Evolutionary conservation across 2,329 filamentous ascomycete genomes (phyloP).

Genomic region (Talaromyces sp.): DNA sequence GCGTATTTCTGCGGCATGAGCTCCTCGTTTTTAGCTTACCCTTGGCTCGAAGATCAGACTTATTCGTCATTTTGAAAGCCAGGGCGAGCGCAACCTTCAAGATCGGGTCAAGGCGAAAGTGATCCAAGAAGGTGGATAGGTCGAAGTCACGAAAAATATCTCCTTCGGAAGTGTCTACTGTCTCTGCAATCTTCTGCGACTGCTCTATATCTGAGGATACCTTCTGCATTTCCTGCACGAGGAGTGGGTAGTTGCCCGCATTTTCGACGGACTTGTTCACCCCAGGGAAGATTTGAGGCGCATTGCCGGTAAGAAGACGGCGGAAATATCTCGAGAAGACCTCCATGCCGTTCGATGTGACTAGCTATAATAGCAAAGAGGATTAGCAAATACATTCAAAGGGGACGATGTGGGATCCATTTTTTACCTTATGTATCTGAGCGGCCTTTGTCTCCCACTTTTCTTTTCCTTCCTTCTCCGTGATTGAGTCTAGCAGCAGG

Average conservation of each 20-base stretch:
- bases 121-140: conserved; percentile 90
- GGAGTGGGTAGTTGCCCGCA: conserved; percentile 79
- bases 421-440: conserved; percentile 87
- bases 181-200: conserved; percentile 87
- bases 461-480: conserved; percentile 85
- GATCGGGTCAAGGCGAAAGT: conserved; percentile 89
- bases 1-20: not conserved
- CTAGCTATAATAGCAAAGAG: conserved; percentile 61
- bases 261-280: conserved; percentile 72
- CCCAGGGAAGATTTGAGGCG: conserved; percentile 84
- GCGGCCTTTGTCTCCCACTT: conserved; percentile 94
- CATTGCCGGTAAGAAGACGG: conserved; percentile 88
- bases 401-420: conserved; percentile 21
- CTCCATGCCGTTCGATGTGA: conserved; percentile 99
- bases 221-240: conserved; percentile 83
- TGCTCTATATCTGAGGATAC: conserved; percentile 78
- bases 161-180: conserved; percentile 85
- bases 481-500: conserved; percentile 89
- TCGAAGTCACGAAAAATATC: conserved; percentile 97
- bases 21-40: conserved; percentile 57
- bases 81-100: conserved; percentile 85
- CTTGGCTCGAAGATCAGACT: conserved; percentile 83
- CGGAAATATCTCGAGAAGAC: conserved; percentile 95
- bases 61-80: conserved; percentile 82
- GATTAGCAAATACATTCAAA: not conserved